A percentile compares a stretch with the other conserved stretches of the same genome.
Evolutionary conservation across 768 basidiomycete genomes (phyloP).

Genomic region (Serpula lacrymans): DNA sequence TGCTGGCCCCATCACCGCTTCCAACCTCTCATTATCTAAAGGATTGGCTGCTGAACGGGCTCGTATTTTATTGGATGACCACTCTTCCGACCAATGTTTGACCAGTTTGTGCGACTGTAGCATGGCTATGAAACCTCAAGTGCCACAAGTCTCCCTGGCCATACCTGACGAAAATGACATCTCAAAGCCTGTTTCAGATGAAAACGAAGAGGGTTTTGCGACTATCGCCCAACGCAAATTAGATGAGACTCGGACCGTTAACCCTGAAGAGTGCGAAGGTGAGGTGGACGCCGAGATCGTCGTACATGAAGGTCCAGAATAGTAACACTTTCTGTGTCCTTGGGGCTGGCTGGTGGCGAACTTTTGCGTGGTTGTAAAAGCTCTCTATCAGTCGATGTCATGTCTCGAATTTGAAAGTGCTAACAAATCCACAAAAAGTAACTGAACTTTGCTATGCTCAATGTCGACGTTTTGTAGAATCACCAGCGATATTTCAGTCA

Average conservation of each 20-base stretch:
- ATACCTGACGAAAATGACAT: conserved; percentile 13
- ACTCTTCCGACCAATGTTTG: conserved; percentile 42
- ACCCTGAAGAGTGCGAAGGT: conserved; percentile 11
- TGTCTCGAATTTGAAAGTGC: conserved; percentile 3
- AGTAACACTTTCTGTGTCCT: conserved; percentile 14
- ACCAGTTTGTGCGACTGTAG: conserved; percentile 40
- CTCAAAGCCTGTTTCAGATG: conserved; percentile 30
- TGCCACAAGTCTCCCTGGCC: conserved; percentile 6
- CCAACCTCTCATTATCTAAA: conserved; percentile 59
- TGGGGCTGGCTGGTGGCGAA: conserved; percentile 30
- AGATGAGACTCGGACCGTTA: conserved; percentile 12
- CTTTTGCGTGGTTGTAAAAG: conserved; percentile 28
- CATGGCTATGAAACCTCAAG: conserved; percentile 5
- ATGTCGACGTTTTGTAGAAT: no score
- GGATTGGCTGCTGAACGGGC: conserved; percentile 66
- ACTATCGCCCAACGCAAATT: conserved; percentile 34
- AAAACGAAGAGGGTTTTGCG: conserved; percentile 51
- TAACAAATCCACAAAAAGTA: no score
- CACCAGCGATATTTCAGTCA: no score
- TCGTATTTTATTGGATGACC: conserved; percentile 47
- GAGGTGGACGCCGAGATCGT: conserved; percentile 12
- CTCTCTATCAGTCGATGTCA: conserved; percentile 30
- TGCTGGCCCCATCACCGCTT: conserved; percentile 58
- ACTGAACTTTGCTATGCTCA: no score
- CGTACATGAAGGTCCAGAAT: conserved; percentile 12